phyloP scores from a whole-genome alignment of 176 grass and related monocot species.

The Elymus sibiricus region DNA sequence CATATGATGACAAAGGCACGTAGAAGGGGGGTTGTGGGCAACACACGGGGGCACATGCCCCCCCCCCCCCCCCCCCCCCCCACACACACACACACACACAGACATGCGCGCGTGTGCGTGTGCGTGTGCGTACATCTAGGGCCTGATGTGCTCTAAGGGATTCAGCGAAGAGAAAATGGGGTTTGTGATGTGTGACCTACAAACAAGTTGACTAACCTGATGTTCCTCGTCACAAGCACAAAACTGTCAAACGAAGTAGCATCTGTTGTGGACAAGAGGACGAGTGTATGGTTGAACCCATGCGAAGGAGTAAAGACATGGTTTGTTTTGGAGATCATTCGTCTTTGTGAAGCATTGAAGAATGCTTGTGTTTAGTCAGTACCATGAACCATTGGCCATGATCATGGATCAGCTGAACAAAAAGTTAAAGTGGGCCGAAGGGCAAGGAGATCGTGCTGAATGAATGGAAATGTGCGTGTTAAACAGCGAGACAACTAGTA shows the following conservation, averaged over 20 bases:
- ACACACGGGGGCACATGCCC: too few species aligned
- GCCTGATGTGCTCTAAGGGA: too few species aligned
- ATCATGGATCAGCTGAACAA: constrained; percentile 51
- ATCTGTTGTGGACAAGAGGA: constrained; percentile 36
- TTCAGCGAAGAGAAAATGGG: too few species aligned
- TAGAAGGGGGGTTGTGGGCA: too few species aligned
- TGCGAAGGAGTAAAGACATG: constrained; percentile 58
- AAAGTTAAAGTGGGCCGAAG: constrained; percentile 49
- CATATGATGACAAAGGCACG: too few species aligned
- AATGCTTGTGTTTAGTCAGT: constrained; percentile 51
- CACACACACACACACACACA: too few species aligned
- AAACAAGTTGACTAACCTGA: too few species aligned
- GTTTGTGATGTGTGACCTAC: too few species aligned
- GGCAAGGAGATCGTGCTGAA: constrained; percentile 50
- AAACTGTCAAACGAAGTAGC: constrained; percentile 44
- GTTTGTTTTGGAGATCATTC: constrained; percentile 59
- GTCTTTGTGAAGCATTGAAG: constrained; percentile 31
- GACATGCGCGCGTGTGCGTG: too few species aligned
- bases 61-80: too few species aligned
- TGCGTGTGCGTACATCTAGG: too few species aligned
- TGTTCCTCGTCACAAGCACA: constrained; percentile 33
- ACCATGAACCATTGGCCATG: constrained; percentile 48
- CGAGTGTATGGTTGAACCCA: constrained; percentile 31
- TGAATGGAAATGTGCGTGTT: constrained; percentile 39
- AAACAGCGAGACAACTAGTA: constrained; percentile 19